phyloP scores from a whole-genome alignment of 257 asterid species.

The Solanum gandarillasii region DNA sequence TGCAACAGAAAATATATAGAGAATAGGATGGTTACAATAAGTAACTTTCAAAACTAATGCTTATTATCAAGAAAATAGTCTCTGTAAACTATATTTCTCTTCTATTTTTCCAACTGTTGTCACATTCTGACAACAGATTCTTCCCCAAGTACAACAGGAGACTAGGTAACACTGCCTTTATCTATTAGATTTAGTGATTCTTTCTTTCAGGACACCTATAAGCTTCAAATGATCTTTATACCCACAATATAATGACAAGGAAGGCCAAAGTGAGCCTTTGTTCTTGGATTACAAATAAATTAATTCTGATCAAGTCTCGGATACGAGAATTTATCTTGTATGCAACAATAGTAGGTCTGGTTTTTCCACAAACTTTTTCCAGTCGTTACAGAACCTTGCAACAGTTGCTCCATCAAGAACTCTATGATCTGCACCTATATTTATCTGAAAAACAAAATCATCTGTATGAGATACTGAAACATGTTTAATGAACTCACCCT shows the following conservation, averaged over 20 bases:
- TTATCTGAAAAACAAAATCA: constrained; percentile 35
- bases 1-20: not conserved
- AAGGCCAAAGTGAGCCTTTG: not conserved
- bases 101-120: not conserved
- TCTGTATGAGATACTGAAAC: not conserved
- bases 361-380: constrained; percentile 72
- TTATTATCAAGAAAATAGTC: not conserved
- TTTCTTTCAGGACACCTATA: not conserved
- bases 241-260: not conserved
- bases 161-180: not conserved
- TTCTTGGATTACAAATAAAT: not conserved
- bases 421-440: constrained; percentile 83
- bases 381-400: constrained; percentile 83
- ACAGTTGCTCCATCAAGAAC: constrained; percentile 93
- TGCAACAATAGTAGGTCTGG: constrained; percentile 82
- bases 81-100: not conserved
- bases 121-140: not conserved
- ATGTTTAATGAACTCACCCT: not conserved
- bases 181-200: not conserved
- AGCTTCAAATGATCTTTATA: not conserved
- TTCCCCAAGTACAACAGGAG: not conserved
- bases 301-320: not conserved
- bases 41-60: not conserved
- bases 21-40: not conserved
- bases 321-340: constrained; percentile 33